These are phyloP conservation scores for Akanthomyces muscarius DNA, from an alignment of 2,329 filamentous ascomycete genomes.

Conservation along the genomic window DNA sequence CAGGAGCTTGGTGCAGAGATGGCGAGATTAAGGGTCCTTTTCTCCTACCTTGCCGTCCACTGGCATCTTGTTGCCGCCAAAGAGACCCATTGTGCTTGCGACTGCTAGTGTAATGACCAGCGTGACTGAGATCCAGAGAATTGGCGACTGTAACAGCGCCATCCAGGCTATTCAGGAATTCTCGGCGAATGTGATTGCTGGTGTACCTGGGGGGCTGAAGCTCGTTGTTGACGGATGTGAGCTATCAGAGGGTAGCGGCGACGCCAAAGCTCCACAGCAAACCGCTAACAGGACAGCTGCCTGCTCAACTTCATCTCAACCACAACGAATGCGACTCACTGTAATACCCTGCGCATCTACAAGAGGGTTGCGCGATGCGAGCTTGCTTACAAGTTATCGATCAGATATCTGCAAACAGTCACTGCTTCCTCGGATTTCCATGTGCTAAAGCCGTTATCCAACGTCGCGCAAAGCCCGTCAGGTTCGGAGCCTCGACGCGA, in stretches of 20 bases:
- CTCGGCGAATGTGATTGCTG: not conserved
- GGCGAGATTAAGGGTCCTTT: not conserved
- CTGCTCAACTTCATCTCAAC: not conserved
- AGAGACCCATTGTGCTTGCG: slow-evolving; percentile 60
- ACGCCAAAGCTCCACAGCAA: slow-evolving; percentile 4
- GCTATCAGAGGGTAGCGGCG: not conserved
- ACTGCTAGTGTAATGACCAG: slow-evolving; percentile 34
- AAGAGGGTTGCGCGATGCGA: no score
- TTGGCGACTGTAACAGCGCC: slow-evolving; percentile 7
- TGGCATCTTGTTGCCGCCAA: slow-evolving; percentile 68
- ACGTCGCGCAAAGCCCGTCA: not conserved
- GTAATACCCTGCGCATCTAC: not conserved
- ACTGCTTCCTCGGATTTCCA: not conserved
- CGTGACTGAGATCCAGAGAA: slow-evolving; percentile 24
- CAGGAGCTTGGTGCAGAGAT: not conserved
- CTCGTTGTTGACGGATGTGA: slow-evolving; percentile 1
- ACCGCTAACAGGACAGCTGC: not conserved
- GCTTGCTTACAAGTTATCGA: not conserved
- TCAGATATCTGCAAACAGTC: no score
- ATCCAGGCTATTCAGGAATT: not conserved
- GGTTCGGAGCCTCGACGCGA: not conserved
- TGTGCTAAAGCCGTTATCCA: not conserved
- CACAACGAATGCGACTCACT: slow-evolving; percentile 3
- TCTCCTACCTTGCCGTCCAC: slow-evolving; percentile 71
- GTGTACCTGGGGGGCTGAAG: not conserved